Conservation (phyloP, 179 eudicot species). For the Silene vulgaris region DNA sequence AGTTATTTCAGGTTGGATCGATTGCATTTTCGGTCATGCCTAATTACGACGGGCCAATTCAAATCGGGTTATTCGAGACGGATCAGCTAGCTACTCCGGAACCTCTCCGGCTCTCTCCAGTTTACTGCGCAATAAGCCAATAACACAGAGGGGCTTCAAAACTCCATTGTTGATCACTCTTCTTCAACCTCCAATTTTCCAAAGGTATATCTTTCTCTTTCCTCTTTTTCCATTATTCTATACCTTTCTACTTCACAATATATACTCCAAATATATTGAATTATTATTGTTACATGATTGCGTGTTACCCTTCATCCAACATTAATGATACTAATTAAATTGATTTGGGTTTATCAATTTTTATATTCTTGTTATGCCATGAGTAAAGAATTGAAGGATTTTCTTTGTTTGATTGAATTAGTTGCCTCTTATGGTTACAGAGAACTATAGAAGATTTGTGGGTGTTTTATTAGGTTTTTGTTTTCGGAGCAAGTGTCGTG, state of each 20-base stretch:
- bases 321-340: neutral
- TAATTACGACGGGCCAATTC: too few relatives aligned
- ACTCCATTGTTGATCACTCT: neutral
- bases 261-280: neutral
- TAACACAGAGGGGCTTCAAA: neutral
- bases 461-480: neutral
- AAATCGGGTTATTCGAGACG: too few relatives aligned
- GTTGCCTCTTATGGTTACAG: neutral
- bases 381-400: too few relatives aligned
- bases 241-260: neutral
- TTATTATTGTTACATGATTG: neutral
- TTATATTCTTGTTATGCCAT: neutral
- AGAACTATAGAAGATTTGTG: neutral
- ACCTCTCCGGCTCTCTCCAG: too few relatives aligned
- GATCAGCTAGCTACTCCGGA: too few relatives aligned
- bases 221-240: neutral
- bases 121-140: too few relatives aligned
- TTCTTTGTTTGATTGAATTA: too few relatives aligned
- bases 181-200: neutral
- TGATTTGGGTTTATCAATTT: neutral
- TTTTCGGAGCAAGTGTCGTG: too few relatives aligned
- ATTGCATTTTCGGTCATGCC: too few relatives aligned
- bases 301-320: neutral
- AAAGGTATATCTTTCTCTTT: neutral
- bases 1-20: too few relatives aligned